These are phyloP conservation scores for Talaromyces sp. DNA, from an alignment of 2,329 filamentous ascomycete species.

Conservation along the genomic window DNA sequence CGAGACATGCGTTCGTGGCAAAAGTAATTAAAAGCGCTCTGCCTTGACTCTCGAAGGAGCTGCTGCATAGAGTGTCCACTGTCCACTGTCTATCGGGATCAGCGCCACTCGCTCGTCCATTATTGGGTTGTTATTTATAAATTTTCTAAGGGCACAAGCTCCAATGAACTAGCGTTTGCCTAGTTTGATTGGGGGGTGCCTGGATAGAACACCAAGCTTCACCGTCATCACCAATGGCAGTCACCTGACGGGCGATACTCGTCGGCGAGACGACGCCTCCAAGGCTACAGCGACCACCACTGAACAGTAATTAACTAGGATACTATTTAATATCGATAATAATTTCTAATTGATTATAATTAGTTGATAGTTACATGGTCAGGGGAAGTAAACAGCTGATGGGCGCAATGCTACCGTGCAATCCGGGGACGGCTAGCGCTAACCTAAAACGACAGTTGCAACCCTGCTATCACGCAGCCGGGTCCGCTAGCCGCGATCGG, in stretches of 20 bases:
- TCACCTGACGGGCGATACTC: neutral
- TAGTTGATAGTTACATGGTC: too few relatives aligned
- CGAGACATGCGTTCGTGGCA: neutral
- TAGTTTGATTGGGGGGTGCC: neutral
- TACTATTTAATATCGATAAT: too few relatives aligned
- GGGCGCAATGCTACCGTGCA: slow-evolving; percentile 3
- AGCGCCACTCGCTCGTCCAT: too few relatives aligned
- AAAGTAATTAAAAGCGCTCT: too few relatives aligned
- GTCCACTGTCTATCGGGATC: too few relatives aligned
- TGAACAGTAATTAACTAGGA: too few relatives aligned
- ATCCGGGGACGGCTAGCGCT: slow-evolving; percentile 3
- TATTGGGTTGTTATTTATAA: neutral
- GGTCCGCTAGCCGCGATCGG: neutral
- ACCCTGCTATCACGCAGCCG: slow-evolving; percentile 8
- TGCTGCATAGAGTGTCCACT: too few relatives aligned
- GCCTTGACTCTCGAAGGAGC: too few relatives aligned
- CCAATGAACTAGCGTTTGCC: neutral
- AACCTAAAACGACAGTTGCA: slow-evolving; percentile 2
- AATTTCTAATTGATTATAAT: neutral
- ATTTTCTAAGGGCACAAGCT: neutral
- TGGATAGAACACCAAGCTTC: neutral
- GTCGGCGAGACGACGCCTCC: too few relatives aligned
- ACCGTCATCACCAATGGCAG: neutral
- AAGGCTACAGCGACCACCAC: too few relatives aligned
- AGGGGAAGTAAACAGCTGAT: too few relatives aligned